A percentile compares a stretch with the other conserved stretches of the same genome.
These are phyloP conservation scores for Fusarium temperatum DNA, from an alignment of 2,329 filamentous ascomycete genomes.

Conservation along the genomic window DNA sequence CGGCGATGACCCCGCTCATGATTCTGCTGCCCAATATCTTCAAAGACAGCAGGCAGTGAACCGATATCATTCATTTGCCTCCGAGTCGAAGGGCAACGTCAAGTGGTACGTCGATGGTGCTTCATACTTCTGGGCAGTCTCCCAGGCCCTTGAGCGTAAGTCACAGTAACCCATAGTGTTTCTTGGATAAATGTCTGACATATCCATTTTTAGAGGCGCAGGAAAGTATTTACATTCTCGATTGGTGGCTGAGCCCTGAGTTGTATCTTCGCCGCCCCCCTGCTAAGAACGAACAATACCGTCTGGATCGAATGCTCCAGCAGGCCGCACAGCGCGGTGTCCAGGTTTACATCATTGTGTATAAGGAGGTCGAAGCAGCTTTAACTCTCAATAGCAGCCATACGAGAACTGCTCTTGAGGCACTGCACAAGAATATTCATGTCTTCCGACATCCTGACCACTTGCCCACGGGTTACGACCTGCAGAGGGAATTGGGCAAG, in stretches of 20 bases:
- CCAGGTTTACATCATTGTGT: slow-evolving; percentile 85
- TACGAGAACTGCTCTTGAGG: slow-evolving; percentile 16
- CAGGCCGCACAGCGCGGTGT: slow-evolving; percentile 86
- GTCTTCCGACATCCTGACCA: slow-evolving; percentile 95
- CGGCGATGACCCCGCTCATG: neutral
- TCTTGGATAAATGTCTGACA: slow-evolving; percentile 9
- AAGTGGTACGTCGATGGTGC: slow-evolving; percentile 93
- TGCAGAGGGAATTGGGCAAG: slow-evolving; percentile 74
- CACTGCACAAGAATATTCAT: slow-evolving; percentile 45
- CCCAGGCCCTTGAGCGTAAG: slow-evolving; percentile 74
- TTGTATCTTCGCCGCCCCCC: slow-evolving; percentile 87
- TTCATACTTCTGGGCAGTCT: slow-evolving; percentile 87
- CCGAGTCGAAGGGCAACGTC: slow-evolving; percentile 74
- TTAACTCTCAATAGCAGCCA: slow-evolving; percentile 65
- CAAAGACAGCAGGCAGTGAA: slow-evolving; percentile 58
- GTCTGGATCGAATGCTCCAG: slow-evolving; percentile 83
- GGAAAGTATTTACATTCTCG: slow-evolving; percentile 84
- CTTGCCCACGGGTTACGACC: slow-evolving; percentile 74
- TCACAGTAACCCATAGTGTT: neutral
- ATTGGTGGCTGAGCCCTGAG: slow-evolving; percentile 92
- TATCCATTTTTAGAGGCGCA: slow-evolving; percentile 62
- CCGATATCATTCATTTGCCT: slow-evolving; percentile 75
- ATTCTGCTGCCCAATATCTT: slow-evolving; percentile 37
- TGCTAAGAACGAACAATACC: slow-evolving; percentile 81
- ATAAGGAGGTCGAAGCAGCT: slow-evolving; percentile 88